Evolutionary conservation across 345 rosid species (phyloP).

Genomic region (Brassica juncea): DNA sequence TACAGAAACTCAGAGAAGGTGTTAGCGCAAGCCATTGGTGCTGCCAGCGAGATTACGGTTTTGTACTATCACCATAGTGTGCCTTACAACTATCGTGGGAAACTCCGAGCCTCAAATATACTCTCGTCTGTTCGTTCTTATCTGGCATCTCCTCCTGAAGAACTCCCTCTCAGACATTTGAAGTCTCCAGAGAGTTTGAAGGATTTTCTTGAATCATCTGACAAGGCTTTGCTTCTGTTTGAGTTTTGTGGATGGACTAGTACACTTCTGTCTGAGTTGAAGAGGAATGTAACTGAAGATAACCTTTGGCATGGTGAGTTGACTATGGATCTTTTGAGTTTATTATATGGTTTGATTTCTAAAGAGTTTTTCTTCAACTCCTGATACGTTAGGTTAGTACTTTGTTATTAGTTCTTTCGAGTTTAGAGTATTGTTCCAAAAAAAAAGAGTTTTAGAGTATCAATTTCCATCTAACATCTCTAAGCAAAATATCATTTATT

Average conservation of each 20-base stretch:
- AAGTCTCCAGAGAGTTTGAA: slow-evolving; percentile 52
- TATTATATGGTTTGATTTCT: neutral
- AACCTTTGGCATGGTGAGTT: slow-evolving; percentile 50
- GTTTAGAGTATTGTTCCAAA: neutral
- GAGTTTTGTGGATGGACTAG: slow-evolving; percentile 89
- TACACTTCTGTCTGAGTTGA: slow-evolving; percentile 44
- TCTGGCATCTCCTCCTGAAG: slow-evolving; percentile 49
- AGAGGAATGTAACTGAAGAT: slow-evolving; percentile 50
- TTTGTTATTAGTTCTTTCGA: neutral
- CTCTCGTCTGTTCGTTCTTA: slow-evolving; percentile 57
- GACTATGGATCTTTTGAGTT: neutral
- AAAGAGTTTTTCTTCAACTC: slow-evolving; percentile 1
- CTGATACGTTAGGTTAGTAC: neutral
- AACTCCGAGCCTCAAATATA: slow-evolving; percentile 58
- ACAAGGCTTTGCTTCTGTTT: slow-evolving; percentile 64
- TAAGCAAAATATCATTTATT: neutral
- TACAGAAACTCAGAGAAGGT: slow-evolving; percentile 60
- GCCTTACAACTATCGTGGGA: slow-evolving; percentile 70
- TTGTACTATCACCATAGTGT: slow-evolving; percentile 65
- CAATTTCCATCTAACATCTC: neutral
- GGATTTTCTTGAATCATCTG: slow-evolving; percentile 71
- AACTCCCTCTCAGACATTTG: slow-evolving; percentile 55
- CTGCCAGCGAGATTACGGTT: slow-evolving; percentile 51
- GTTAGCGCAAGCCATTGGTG: slow-evolving; percentile 70
- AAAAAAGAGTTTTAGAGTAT: too few relatives aligned